Evolutionary conservation across 2,329 filamentous ascomycete genomes (phyloP).

Genomic region (Neurospora sp.): DNA sequence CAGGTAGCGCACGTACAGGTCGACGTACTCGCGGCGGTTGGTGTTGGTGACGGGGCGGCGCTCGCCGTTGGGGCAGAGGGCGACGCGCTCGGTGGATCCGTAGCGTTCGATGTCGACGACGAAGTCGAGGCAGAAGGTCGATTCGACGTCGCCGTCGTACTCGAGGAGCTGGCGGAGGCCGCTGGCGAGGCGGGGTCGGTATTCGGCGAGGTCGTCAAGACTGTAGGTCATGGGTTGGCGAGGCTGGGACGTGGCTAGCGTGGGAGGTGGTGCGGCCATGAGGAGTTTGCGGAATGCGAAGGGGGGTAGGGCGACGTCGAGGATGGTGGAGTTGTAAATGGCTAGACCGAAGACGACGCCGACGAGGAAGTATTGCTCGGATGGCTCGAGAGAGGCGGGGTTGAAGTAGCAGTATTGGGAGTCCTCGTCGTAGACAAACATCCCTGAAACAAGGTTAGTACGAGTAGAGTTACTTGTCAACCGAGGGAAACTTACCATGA

Average conservation of each 20-base stretch:
- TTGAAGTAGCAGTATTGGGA: slow-evolving; percentile 92
- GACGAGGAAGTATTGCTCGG: slow-evolving; percentile 84
- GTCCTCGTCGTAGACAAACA: slow-evolving; percentile 88
- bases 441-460: slow-evolving; percentile 40
- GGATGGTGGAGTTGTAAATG: slow-evolving; percentile 90
- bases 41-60: slow-evolving; percentile 68
- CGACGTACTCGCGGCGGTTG: slow-evolving; percentile 79
- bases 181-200: slow-evolving; percentile 63
- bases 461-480: neutral
- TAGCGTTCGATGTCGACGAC: slow-evolving; percentile 69
- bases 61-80: slow-evolving; percentile 67
- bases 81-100: slow-evolving; percentile 54
- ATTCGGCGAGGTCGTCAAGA: slow-evolving; percentile 75
- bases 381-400: slow-evolving; percentile 78
- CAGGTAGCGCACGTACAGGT: slow-evolving; percentile 70
- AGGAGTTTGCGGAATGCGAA: slow-evolving; percentile 86
- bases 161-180: slow-evolving; percentile 70
- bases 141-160: slow-evolving; percentile 72
- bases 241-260: slow-evolving; percentile 46
- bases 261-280: slow-evolving; percentile 58
- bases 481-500: slow-evolving; percentile 52
- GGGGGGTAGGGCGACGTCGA: slow-evolving; percentile 79
- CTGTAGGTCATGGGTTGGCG: slow-evolving; percentile 60
- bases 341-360: slow-evolving; percentile 81
- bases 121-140: slow-evolving; percentile 75